Conservation (phyloP, 23 red algal species). For the Chondrus crispus region DNA sequence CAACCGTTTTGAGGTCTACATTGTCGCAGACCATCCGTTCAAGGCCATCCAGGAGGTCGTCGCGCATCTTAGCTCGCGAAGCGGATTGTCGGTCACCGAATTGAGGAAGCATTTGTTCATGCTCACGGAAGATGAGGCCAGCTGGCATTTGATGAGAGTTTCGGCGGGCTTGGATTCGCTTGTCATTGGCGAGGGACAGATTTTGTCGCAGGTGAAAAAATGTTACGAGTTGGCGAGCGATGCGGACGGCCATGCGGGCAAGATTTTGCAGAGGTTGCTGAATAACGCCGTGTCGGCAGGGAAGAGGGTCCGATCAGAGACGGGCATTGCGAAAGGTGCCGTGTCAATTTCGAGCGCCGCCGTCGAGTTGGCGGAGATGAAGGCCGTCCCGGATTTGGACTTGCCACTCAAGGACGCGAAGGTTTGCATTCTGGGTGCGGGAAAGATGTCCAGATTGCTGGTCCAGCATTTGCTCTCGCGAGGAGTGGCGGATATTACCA, state of each 20-base stretch:
- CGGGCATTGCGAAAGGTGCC: conserved; percentile 91
- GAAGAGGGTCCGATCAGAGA: conserved; percentile 94
- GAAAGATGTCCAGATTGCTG: conserved; percentile 89
- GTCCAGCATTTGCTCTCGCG: conserved; percentile 86
- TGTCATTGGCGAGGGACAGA: conserved; percentile 98
- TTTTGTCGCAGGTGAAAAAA: conserved; percentile 90
- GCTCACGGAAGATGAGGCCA: conserved; percentile 77
- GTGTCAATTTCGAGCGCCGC: conserved; percentile 94
- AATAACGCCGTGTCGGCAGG: conserved; percentile 95
- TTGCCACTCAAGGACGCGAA: conserved; percentile 25
- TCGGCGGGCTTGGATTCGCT: conserved; percentile 86
- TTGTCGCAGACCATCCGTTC: conserved; percentile 68
- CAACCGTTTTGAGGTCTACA: conserved; percentile 98
- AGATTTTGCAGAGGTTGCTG: conserved; percentile 73
- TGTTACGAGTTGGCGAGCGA: conserved; percentile 93
- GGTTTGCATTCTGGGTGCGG: conserved; percentile 91
- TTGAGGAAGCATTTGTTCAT: conserved; percentile 86
- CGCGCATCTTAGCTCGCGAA: conserved; percentile 57
- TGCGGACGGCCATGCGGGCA: conserved; percentile 80
- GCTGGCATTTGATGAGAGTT: conserved; percentile 95
- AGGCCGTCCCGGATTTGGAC: conserved; percentile 44
- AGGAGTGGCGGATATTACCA: conserved; percentile 56
- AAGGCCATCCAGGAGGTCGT: conserved; percentile 79
- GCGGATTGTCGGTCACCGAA: conserved; percentile 55
- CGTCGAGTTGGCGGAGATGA: conserved; percentile 84